Evolutionary conservation across 1,284 basidiomycete species (phyloP), one percentile per base, ranked within the genome.

Genomic region (Microstroma glucosiphilum): DNA sequence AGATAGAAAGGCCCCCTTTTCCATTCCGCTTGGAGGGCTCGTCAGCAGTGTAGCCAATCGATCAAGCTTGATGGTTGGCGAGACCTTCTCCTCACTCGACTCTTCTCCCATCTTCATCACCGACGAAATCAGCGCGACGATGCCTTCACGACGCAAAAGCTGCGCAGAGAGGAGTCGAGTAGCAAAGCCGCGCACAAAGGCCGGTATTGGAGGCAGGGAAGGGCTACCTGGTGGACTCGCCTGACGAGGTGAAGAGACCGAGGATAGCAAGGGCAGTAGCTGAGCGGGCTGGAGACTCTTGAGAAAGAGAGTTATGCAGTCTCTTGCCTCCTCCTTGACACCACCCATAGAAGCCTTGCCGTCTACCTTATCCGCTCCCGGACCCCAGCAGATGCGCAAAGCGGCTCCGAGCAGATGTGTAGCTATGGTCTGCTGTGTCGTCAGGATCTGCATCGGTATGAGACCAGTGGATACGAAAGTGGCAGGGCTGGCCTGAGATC

Each of bases 121-220:
- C 11, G 51, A n/a, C 2, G 51, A 21, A 3, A 54, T 54, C 30
- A 65, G 49, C 4, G 57, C 57, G 17, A 26, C 40, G 1, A 77
- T 72, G 12, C 75, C 77, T n/a, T 75, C 73, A 1, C 71, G 66
- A 6, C 77, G 58, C 8, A 77, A 59, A 1, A 79, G 69, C 60
- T 78, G 77, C 15, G 68, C 67, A 7, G 70, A 67, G 6, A 72
- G 60, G 42, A 79, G 62, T 12, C 71, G 66, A n/a, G 64, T 64
- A 0, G 70, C 67, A 12, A 63, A 43, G 3, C 67, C 13, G 40
- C 63, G 65, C 60, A 74, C 66, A 41, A 72, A 73, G 40, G 59
- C 51, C 15, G 71, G 55, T 51, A 21, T 53, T 53, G 12, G 40
- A 13, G 8, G 23, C 15, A 40, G 63, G 23, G 15, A 6, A 12